phyloP scores from a whole-genome alignment of 2,329 filamentous ascomycete species.

The Microsporum canis region DNA sequence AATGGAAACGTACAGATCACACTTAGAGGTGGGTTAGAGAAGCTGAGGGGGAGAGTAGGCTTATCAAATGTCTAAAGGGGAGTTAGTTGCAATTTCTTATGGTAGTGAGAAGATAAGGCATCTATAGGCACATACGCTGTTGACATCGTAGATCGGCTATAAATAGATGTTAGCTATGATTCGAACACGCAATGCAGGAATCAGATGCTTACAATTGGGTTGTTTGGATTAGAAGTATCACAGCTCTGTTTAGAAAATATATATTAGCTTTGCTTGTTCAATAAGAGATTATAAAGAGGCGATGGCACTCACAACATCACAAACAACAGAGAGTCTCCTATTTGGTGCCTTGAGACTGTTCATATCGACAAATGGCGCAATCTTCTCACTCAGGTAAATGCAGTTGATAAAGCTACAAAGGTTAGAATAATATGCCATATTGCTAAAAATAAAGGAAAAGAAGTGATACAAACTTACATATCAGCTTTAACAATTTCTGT shows the following conservation, averaged over 20 bases:
- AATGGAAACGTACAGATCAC: conserved; percentile 52
- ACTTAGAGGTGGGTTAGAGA: conserved; percentile 49
- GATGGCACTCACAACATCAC: conserved; percentile 50
- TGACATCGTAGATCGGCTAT: conserved; percentile 64
- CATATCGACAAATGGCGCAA: conserved; percentile 68
- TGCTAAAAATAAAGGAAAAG: background rate
- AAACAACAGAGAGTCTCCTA: conserved; percentile 67
- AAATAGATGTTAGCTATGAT: background rate
- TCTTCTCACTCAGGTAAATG: conserved; percentile 72
- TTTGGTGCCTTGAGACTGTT: conserved; percentile 55
- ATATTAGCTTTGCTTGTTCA: background rate
- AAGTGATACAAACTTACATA: conserved; percentile 27
- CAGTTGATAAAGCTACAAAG: conserved; percentile 69
- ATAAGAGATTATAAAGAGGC: background rate
- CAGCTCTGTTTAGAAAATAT: conserved; percentile 14
- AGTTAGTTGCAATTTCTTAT: conserved; percentile 1
- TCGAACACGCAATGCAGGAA: background rate
- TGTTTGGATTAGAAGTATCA: conserved; percentile 38
- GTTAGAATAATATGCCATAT: conserved; percentile 13
- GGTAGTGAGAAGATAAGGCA: background rate
- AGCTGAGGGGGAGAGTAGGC: conserved; percentile 67
- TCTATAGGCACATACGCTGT: conserved; percentile 41
- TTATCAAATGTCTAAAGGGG: conserved; percentile 56
- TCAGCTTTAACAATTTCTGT: conserved; percentile 58
- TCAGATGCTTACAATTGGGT: conserved; percentile 28